phyloP scores from a whole-genome alignment of 1,284 basidiomycete species.

The Naganishia liquefaciens region DNA sequence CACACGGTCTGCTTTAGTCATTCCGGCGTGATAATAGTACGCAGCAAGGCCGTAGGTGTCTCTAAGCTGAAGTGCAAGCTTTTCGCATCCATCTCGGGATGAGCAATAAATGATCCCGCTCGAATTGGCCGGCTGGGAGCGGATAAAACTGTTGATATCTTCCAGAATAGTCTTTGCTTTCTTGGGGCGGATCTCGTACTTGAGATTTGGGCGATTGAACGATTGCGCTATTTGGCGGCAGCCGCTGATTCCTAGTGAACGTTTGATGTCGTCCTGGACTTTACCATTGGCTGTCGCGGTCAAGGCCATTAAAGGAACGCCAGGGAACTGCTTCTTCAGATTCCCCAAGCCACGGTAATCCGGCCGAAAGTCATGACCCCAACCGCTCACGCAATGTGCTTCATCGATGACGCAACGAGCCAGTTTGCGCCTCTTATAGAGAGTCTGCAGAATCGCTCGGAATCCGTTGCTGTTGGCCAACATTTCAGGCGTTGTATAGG shows the following conservation, averaged over 20 bases:
- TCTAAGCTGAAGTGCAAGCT: conserved; percentile 68
- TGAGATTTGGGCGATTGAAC: conserved; percentile 88
- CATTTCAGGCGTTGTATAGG: conserved; percentile 95
- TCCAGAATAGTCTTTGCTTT: conserved; percentile 60
- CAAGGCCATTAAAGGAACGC: conserved; percentile 89
- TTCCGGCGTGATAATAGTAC: conserved; percentile 82
- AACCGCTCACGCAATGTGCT: conserved; percentile 79
- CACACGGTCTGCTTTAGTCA: conserved; percentile 67
- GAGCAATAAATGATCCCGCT: conserved; percentile 88
- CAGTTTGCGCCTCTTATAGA: conserved; percentile 64
- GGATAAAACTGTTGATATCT: conserved; percentile 75
- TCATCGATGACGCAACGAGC: conserved; percentile 95
- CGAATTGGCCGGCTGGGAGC: conserved; percentile 54
- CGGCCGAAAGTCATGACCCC: conserved; percentile 56
- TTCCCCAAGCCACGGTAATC: conserved; percentile 64
- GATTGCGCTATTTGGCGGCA: conserved; percentile 60
- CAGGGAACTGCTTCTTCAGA: conserved; percentile 71
- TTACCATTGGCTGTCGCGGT: conserved; percentile 87
- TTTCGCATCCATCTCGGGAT: conserved; percentile 73
- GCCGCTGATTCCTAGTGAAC: conserved; percentile 23
- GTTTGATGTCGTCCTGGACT: conserved; percentile 74
- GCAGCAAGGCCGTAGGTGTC: conserved; percentile 65
- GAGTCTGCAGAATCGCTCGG: conserved; percentile 61
- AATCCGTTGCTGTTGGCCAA: conserved; percentile 62
- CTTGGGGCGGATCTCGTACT: conserved; percentile 75